Percentiles rank a stretch among this genome's conserved stretches.
These are phyloP conservation scores for Fomitiporia mediterranea DNA, from an alignment of 1,284 basidiomycete genomes.

Conservation along the genomic window DNA sequence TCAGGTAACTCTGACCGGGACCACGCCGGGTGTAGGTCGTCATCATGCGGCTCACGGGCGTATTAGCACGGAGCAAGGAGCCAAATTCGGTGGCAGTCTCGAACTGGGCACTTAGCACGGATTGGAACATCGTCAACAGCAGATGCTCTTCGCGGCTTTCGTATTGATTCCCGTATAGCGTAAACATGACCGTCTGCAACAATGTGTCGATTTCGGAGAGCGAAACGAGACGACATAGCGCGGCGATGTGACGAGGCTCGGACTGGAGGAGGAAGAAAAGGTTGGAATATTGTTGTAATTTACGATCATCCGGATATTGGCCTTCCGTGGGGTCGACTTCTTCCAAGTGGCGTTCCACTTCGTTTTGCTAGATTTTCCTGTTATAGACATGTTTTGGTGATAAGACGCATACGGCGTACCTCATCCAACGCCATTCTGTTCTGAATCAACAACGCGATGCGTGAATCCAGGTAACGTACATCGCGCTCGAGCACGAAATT, in stretches of 20 bases:
- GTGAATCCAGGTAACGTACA: conserved; percentile 95
- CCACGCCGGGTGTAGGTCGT: conserved; percentile 98
- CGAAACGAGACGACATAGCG: conserved; percentile 95
- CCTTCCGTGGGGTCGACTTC: conserved; percentile 89
- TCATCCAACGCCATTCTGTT: conserved; percentile 97
- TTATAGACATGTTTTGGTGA: not conserved
- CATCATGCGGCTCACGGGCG: conserved; percentile 99
- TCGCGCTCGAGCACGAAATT: conserved; percentile 99
- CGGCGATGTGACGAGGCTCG: conserved; percentile 94
- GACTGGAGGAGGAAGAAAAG: conserved; percentile 98
- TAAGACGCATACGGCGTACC: conserved; percentile 42
- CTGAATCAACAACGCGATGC: conserved; percentile 96
- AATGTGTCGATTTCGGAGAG: conserved; percentile 97
- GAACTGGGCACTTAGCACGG: conserved; percentile 96
- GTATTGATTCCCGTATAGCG: conserved; percentile 99
- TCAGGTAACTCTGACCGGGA: conserved; percentile 96
- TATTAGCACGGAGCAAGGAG: conserved; percentile 94
- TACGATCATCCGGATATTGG: conserved; percentile 90
- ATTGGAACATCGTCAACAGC: conserved; percentile 98
- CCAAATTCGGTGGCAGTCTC: conserved; percentile 98
- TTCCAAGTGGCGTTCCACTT: conserved; percentile 91
- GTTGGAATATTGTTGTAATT: conserved; percentile 94
- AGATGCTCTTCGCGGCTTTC: conserved; percentile 98
- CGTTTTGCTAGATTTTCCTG: conserved; percentile 64
- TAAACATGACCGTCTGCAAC: conserved; percentile 99